A percentile compares a stretch with the other conserved stretches of the same genome.
Evolutionary conservation across 768 basidiomycete species (phyloP).

Genomic region (Serendipita indica): DNA sequence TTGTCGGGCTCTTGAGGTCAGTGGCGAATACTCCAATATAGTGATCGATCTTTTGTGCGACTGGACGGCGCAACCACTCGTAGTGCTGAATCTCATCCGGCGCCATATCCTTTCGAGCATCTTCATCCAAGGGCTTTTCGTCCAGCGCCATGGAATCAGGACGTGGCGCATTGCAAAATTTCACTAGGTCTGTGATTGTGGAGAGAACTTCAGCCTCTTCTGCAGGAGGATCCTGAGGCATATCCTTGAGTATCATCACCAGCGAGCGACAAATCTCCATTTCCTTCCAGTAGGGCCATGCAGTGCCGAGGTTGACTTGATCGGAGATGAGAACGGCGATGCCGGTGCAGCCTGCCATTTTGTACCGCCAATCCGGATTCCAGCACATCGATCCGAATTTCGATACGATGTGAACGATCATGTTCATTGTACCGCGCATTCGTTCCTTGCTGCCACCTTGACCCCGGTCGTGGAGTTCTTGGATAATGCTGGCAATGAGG

Average conservation of each 20-base stretch:
- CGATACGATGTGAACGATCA: not conserved
- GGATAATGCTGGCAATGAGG: constrained; percentile 2
- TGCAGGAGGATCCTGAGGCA: constrained; percentile 75
- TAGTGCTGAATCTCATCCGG: constrained; percentile 55
- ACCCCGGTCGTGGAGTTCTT: constrained; percentile 6
- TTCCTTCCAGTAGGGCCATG: constrained; percentile 76
- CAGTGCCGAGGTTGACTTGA: constrained; percentile 45
- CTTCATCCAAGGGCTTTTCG: constrained; percentile 19
- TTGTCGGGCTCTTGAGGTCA: constrained; percentile 77
- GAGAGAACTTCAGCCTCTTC: constrained; percentile 66
- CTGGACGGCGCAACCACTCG: not conserved
- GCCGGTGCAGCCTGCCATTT: constrained; percentile 79
- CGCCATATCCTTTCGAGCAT: constrained; percentile 43
- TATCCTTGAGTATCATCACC: constrained; percentile 84
- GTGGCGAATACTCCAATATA: constrained; percentile 31
- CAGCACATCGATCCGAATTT: constrained; percentile 35
- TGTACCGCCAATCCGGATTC: constrained; percentile 56
- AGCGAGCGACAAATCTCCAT: constrained; percentile 81
- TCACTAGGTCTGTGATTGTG: constrained; percentile 53
- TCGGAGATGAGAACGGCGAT: constrained; percentile 66
- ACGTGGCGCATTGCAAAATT: constrained; percentile 33
- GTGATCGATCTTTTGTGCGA: constrained; percentile 11
- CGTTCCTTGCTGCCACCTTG: not conserved
- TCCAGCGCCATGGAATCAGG: constrained; percentile 30
- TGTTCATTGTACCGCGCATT: not conserved